Evolutionary conservation across 176 grass and related monocot genomes (phyloP), one percentile per base, ranked within the genome.

Genomic region (Thinopyrum elongatum): DNA sequence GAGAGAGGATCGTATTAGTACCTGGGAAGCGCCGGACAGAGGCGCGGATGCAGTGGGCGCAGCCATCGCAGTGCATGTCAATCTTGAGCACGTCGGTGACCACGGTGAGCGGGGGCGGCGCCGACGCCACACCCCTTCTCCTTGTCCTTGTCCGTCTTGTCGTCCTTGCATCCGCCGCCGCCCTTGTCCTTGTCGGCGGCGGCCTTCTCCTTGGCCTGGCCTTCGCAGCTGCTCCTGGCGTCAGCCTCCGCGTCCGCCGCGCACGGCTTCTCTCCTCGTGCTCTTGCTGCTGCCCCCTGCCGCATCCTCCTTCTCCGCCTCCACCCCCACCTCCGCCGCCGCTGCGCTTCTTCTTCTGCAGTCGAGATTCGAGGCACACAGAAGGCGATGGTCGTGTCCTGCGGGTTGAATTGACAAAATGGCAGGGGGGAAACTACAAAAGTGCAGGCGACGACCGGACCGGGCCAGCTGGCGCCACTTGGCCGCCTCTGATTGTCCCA

Each of bases 51-150:
- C 90, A 87, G 15, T 72, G 82, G 22, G 87, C 77, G 82, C 95
- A 98, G 4, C 93, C 95, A 33, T 93, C 80, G 88, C 91, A 98
- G 86, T 94, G 95, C 81, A 93, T 90, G 86, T 98, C 95, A 1
- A 95, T 77, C 93, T 93, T 93, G 66, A 98, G 70, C 31, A 95
- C 85, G 25, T 81, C 91, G 10, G 89, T 92, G 22, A 88, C 76
- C 10, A 80, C 29, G 26, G 88, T 70, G 4, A 21, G 36, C 66
- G 10, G 68, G 59, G 36, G 17, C 17, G n/a, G 19, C 61, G 61
- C 19, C 35, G 33, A 31, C 33, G 42, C 42, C 42, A 6, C 42
- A 46, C 11, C 42, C 57, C 57, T 61, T 61, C 6, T 62, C 59
- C 68, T 71, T 71, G 4, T 41, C 33, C 33, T 70, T 70, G 41